These are phyloP conservation scores for Globisporangium takayamanum DNA, from an alignment of 352 stramenopile species.

Conservation along the genomic window DNA sequence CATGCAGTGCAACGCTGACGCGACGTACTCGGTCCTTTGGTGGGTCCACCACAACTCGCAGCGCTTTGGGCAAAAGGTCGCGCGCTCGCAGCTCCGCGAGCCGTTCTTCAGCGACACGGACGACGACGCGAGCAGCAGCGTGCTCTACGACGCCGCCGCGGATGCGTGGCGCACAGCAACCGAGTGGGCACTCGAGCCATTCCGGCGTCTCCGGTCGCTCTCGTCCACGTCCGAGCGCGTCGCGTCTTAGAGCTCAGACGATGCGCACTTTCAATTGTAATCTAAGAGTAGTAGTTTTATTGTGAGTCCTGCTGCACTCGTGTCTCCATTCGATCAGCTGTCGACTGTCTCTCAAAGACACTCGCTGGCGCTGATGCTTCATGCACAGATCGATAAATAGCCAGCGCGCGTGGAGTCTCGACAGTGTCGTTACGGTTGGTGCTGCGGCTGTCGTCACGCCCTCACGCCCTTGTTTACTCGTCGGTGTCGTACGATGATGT, in stretches of 20 bases:
- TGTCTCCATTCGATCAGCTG: no score
- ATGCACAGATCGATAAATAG: no score
- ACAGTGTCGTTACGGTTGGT: no score
- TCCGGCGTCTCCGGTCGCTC: constrained; percentile 29
- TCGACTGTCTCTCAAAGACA: no score
- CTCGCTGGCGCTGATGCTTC: no score
- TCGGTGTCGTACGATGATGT: constrained; percentile 1
- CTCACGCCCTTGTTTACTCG: constrained; percentile 2
- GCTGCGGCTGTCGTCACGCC: no score
- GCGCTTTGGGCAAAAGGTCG: constrained; percentile 51
- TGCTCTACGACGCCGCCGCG: constrained; percentile 50
- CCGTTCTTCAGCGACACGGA: constrained; percentile 14
- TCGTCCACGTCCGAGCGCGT: constrained; percentile 11
- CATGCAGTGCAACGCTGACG: constrained; percentile 47
- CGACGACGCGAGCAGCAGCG: constrained; percentile 17
- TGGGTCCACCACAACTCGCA: constrained; percentile 80
- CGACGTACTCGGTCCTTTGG: constrained; percentile 71
- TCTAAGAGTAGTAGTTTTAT: no score
- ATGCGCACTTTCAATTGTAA: no score
- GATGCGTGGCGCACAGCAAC: constrained; percentile 40
- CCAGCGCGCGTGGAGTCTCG: no score
- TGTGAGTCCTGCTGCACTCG: no score
- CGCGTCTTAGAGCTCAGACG: not conserved
- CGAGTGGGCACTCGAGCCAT: constrained; percentile 39
- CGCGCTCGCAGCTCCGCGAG: constrained; percentile 42